Percentiles rank a stretch among this genome's conserved stretches.
These are phyloP conservation scores for Dothideomycetes sp. DNA, from an alignment of 2,329 filamentous ascomycete species.

Conservation along the genomic window DNA sequence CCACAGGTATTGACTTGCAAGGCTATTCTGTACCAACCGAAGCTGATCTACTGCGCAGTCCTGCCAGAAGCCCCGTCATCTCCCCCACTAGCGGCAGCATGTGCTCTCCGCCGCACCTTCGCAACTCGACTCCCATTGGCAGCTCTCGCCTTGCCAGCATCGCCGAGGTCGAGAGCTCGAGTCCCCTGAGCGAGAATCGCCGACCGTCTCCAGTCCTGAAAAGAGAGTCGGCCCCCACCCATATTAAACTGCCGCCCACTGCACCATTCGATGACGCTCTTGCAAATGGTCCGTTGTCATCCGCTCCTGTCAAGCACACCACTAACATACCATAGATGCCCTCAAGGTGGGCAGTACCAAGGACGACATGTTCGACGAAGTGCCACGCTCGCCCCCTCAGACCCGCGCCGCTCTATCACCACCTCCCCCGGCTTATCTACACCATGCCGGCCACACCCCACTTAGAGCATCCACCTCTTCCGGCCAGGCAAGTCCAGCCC, in stretches of 20 bases:
- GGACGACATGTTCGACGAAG: slow-evolving; percentile 18
- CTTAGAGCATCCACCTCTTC: slow-evolving; percentile 17
- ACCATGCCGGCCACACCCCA: slow-evolving; percentile 23
- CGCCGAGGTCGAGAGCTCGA: slow-evolving; percentile 20
- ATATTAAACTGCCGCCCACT: slow-evolving; percentile 7
- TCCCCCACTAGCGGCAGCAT: slow-evolving; percentile 15
- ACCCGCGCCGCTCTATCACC: slow-evolving; percentile 17
- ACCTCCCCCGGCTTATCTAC: slow-evolving; percentile 18
- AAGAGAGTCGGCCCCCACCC: slow-evolving; percentile 7
- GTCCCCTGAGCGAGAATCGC: slow-evolving; percentile 12
- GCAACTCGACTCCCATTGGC: slow-evolving; percentile 2
- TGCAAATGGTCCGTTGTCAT: too few species aligned
- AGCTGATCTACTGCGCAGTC: slow-evolving; percentile 17
- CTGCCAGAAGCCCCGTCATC: slow-evolving; percentile 22
- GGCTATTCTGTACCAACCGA: slow-evolving; percentile 3
- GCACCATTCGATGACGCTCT: background rate
- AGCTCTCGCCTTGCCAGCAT: slow-evolving; percentile 19
- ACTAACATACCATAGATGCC: too few species aligned
- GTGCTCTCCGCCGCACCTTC: slow-evolving; percentile 13
- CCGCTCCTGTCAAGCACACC: too few species aligned
- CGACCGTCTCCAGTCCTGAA: slow-evolving; percentile 6
- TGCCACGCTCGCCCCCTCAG: slow-evolving; percentile 16
- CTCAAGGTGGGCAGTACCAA: too few species aligned
- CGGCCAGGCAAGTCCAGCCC: slow-evolving; percentile 16
- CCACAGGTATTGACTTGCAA: too few species aligned